Conservation (phyloP, 2,329 filamentous ascomycete genomes). For the Cladosporium sp. region DNA sequence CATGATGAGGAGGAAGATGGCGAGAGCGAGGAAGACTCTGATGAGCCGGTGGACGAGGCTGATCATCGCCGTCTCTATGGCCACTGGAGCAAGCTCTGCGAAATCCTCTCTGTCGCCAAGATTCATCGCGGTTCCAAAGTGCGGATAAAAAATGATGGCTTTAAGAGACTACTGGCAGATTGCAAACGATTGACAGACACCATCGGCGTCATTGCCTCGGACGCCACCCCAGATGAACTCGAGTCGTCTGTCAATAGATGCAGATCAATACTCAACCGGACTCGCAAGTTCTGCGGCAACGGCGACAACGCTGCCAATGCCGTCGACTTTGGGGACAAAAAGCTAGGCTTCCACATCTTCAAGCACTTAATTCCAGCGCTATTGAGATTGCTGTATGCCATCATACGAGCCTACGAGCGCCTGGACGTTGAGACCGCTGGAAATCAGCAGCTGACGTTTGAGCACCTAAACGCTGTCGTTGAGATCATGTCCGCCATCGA, state of each 20-base stretch:
- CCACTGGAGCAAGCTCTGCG: slow-evolving; percentile 6
- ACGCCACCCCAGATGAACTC: not conserved
- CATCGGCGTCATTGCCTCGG: not conserved
- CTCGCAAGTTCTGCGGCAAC: slow-evolving; percentile 6
- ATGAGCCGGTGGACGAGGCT: not conserved
- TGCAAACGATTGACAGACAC: not conserved
- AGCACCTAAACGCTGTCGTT: not conserved
- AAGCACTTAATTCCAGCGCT: slow-evolving; percentile 25
- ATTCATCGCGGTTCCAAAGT: not conserved
- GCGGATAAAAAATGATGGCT: not conserved
- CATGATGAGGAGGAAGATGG: not conserved
- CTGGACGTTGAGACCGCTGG: slow-evolving; percentile 2
- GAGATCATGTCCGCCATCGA: not conserved
- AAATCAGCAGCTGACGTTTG: slow-evolving; percentile 3
- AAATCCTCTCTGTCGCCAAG: not conserved
- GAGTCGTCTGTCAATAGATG: not conserved
- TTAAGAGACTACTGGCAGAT: not conserved
- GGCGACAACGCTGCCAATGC: not conserved
- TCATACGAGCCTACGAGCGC: slow-evolving; percentile 15
- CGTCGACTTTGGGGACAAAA: slow-evolving; percentile 14
- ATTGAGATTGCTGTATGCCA: slow-evolving; percentile 15
- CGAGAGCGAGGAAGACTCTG: slow-evolving; percentile 1
- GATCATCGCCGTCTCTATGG: slow-evolving; percentile 9
- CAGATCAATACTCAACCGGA: slow-evolving; percentile 12
- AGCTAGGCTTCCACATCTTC: slow-evolving; percentile 21